These are phyloP conservation scores for Yarrowia sp. DNA, from an alignment of 805 yeast species.

Conservation along the genomic window DNA sequence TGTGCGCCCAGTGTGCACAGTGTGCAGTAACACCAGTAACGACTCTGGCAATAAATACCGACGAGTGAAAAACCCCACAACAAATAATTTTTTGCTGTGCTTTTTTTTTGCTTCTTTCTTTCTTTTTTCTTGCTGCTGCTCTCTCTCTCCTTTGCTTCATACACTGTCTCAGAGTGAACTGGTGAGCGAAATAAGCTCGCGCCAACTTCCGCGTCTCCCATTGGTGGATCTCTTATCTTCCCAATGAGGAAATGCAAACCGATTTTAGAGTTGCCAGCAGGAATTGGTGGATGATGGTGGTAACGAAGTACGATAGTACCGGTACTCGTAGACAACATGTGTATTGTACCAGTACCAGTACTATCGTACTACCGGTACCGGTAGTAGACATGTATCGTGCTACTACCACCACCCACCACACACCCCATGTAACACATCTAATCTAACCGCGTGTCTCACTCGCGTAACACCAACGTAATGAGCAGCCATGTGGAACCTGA, in stretches of 20 bases:
- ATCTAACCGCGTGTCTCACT: background rate
- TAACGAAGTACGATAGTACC: too few relatives aligned
- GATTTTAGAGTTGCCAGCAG: background rate
- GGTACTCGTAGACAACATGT: too few relatives aligned
- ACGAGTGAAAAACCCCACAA: background rate
- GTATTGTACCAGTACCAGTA: too few relatives aligned
- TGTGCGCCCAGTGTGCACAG: background rate
- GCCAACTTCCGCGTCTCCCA: background rate
- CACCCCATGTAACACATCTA: background rate
- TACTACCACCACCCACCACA: background rate
- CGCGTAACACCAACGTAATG: background rate
- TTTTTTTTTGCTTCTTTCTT: background rate
- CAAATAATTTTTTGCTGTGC: background rate
- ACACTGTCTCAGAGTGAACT: background rate
- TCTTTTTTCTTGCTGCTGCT: background rate
- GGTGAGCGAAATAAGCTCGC: background rate
- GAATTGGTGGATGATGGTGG: too few relatives aligned
- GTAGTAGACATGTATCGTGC: too few relatives aligned
- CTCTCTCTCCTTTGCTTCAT: background rate
- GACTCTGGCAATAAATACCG: too few relatives aligned
- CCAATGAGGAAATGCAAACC: slow-evolving; percentile 21
- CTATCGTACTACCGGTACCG: background rate
- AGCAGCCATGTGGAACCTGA: too few relatives aligned
- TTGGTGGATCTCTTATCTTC: slow-evolving; percentile 16
- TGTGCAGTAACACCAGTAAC: too few relatives aligned